These are phyloP conservation scores for Evansstolkia leycettana DNA, from an alignment of 495 filamentous ascomycete species.

Conservation along the genomic window DNA sequence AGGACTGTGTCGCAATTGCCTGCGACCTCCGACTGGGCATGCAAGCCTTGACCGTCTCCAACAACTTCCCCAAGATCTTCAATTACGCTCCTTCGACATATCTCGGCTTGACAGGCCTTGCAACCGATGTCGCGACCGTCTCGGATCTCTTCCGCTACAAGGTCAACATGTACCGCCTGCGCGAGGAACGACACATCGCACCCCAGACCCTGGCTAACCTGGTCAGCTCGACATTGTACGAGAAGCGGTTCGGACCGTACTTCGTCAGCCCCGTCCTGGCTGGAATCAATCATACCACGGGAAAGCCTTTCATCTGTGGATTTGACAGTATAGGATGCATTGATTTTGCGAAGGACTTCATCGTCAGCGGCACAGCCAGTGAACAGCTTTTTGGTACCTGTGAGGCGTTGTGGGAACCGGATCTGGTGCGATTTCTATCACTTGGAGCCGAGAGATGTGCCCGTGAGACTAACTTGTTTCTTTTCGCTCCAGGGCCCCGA, in stretches of 20 bases:
- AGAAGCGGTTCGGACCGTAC: slow-evolving; percentile 89
- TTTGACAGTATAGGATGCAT: slow-evolving; percentile 99
- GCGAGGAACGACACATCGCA: slow-evolving; percentile 91
- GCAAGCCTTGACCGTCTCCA: slow-evolving; percentile 91
- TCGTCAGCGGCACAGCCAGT: slow-evolving; percentile 89
- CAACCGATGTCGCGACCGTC: slow-evolving; percentile 90
- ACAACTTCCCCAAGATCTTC: slow-evolving; percentile 99
- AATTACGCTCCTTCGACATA: slow-evolving; percentile 83
- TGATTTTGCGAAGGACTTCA: slow-evolving; percentile 98
- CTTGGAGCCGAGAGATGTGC: too few relatives aligned
- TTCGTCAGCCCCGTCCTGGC: slow-evolving; percentile 92
- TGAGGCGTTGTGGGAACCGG: slow-evolving; percentile 95
- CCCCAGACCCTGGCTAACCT: slow-evolving; percentile 94
- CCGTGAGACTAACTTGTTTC: slow-evolving; percentile 13
- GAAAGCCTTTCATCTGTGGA: slow-evolving; percentile 93
- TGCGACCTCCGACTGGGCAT: slow-evolving; percentile 97
- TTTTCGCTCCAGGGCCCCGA: slow-evolving; percentile 54
- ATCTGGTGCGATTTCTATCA: slow-evolving; percentile 66
- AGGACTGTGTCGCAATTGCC: slow-evolving; percentile 98
- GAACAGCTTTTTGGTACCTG: slow-evolving; percentile 98
- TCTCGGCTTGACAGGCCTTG: slow-evolving; percentile 92
- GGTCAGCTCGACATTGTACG: slow-evolving; percentile 80
- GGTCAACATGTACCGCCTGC: slow-evolving; percentile 98
- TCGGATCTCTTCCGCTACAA: slow-evolving; percentile 98
- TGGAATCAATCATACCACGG: slow-evolving; percentile 82